Evolutionary conservation across 1,139 yeast species (phyloP), one percentile per base, ranked within the genome.

Genomic region (Candida sp.): DNA sequence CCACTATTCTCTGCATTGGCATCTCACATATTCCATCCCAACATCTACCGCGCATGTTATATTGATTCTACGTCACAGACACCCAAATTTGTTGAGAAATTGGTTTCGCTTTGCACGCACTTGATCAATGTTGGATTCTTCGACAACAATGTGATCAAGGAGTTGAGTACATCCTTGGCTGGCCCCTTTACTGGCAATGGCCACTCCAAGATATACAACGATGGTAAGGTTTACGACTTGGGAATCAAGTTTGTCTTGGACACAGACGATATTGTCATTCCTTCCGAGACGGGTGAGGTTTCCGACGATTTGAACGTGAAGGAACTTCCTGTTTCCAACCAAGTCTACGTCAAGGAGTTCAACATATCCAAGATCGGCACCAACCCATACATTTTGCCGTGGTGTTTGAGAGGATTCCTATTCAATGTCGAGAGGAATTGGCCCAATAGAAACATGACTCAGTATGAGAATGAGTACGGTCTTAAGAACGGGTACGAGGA

Each of bases 151-250:
- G 88, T 89, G 4, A 76, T 93, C 27, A 87, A 87, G 58, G 98
- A 94, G 63, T 79, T 94, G 39, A 89, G 97, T 52, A 80, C 84
- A 17, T 83, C 93, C 0, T 75, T 94, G 56, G 94, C 96, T 0
- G 98, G 98, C 0, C 88, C 97, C 3, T 73, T 94, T 50, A 93
- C 97, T 0, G 97, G 98, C 3, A 94, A 96, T 12, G 98, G 98
- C 0, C 98, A 94, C 67, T 92, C 98, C 0, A 87, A 83, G 57
- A 85, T 94, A 44, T 94, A 94, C 67, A 89, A 89, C 62, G 97
- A 90, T 59, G 85, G 87, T 4, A 82, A 85, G 52, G 98, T 94
- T 0, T 94, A 94, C 64, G 92, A 87, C 58, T 66, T 90, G 56
- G 97, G 96, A 0, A 63, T 93, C 48, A 81, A 84, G 54, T 88